These are phyloP conservation scores for Erodium moschatum DNA, from an alignment of 441 rosid genomes.

Conservation along the genomic window DNA sequence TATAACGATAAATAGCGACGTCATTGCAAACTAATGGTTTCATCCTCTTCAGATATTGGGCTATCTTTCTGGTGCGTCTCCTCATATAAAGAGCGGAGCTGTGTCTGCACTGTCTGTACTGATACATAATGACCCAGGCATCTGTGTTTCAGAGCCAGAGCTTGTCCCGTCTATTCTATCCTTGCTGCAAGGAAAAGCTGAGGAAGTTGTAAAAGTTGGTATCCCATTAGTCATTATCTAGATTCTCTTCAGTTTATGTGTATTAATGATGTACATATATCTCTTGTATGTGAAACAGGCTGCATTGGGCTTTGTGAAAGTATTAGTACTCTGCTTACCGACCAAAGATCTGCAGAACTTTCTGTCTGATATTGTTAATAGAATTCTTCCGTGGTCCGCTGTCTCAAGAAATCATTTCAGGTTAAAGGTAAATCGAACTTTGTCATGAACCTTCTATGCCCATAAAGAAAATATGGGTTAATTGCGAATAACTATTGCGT, in stretches of 20 bases:
- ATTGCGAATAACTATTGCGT: no score
- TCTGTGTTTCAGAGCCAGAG: constrained; percentile 50
- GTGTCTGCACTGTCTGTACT: constrained; percentile 78
- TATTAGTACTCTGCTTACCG: constrained; percentile 60
- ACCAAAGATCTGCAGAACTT: constrained; percentile 57
- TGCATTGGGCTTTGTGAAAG: constrained; percentile 82
- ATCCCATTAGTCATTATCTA: background rate
- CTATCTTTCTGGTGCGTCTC: constrained; percentile 80
- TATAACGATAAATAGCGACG: background rate
- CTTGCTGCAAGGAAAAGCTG: constrained; percentile 68
- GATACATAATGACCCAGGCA: constrained; percentile 52
- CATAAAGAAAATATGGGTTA: background rate
- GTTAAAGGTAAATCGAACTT: constrained; percentile 44
- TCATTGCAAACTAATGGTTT: constrained; percentile 18
- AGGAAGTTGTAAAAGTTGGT: constrained; percentile 75
- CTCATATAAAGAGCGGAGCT: constrained; percentile 91
- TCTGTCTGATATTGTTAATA: constrained; percentile 42
- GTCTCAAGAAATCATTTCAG: constrained; percentile 83
- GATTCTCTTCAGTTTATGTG: background rate
- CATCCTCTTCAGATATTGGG: constrained; percentile 59
- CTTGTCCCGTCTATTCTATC: constrained; percentile 63
- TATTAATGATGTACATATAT: constrained; percentile 4
- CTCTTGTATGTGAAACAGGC: constrained; percentile 41
- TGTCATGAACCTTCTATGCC: background rate
- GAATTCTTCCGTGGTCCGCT: constrained; percentile 71